Conservation (phyloP, 331 rosid species). For the Phaseolus coccineus region DNA sequence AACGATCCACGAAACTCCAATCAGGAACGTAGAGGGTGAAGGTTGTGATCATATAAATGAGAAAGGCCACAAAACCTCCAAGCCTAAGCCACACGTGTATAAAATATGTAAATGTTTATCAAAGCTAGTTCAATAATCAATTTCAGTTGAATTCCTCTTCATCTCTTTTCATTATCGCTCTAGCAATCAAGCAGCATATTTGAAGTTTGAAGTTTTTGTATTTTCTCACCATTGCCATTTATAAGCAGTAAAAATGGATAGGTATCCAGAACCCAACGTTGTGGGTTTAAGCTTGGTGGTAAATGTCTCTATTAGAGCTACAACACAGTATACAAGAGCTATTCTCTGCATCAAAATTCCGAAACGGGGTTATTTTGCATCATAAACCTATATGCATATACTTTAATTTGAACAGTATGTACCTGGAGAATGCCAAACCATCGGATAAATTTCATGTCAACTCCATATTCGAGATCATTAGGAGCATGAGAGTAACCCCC, state of each 20-base stretch:
- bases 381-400: neutral
- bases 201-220: neutral
- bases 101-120: neutral
- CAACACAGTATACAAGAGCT: slow-evolving; percentile 85
- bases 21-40: slow-evolving; percentile 79
- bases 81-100: slow-evolving; percentile 54
- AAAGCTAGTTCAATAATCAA: neutral
- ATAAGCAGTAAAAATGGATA: slow-evolving; percentile 77
- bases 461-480: slow-evolving; percentile 69
- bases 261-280: slow-evolving; percentile 50
- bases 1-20: slow-evolving; percentile 71
- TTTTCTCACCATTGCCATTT: slow-evolving; percentile 83
- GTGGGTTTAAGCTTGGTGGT: slow-evolving; percentile 77
- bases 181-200: slow-evolving; percentile 40
- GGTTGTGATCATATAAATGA: slow-evolving; percentile 77
- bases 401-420: slow-evolving; percentile 20
- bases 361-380: neutral
- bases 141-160: slow-evolving; percentile 3
- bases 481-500: slow-evolving; percentile 98
- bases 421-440: slow-evolving; percentile 98
- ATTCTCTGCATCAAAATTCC: slow-evolving; percentile 69
- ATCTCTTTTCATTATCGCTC: neutral
- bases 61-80: slow-evolving; percentile 77
- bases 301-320: slow-evolving; percentile 78
- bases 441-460: slow-evolving; percentile 76